Percentiles rank a stretch among this genome's conserved stretches.
phyloP scores from a whole-genome alignment of 2,329 filamentous ascomycete genomes.

The Aspergillus unguis region DNA sequence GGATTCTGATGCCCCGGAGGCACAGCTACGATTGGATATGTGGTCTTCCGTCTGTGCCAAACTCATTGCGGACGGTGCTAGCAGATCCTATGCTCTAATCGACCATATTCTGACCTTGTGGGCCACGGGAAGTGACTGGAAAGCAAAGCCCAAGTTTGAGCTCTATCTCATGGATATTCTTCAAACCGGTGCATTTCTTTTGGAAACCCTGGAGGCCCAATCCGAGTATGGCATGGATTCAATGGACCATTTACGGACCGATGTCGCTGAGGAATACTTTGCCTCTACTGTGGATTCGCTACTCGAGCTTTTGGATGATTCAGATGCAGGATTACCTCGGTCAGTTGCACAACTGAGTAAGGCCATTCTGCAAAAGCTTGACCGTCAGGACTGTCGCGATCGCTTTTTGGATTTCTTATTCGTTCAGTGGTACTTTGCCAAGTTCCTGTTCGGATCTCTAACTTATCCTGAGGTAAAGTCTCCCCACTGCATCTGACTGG shows the following conservation, averaged over 20 bases:
- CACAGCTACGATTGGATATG: slow-evolving; percentile 72
- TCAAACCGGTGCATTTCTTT: slow-evolving; percentile 84
- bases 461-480: slow-evolving; percentile 75
- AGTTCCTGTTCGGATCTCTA: slow-evolving; percentile 77
- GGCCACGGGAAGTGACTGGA: slow-evolving; percentile 84
- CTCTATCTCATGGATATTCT: slow-evolving; percentile 93
- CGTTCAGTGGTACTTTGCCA: slow-evolving; percentile 87
- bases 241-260: slow-evolving; percentile 66
- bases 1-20: slow-evolving; percentile 76
- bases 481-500: not conserved
- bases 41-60: slow-evolving; percentile 87
- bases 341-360: slow-evolving; percentile 80
- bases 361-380: slow-evolving; percentile 73
- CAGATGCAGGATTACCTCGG: slow-evolving; percentile 81
- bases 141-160: slow-evolving; percentile 83
- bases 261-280: slow-evolving; percentile 85
- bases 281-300: slow-evolving; percentile 73
- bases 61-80: slow-evolving; percentile 73
- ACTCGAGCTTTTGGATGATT: slow-evolving; percentile 82
- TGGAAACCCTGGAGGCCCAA: slow-evolving; percentile 80
- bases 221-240: slow-evolving; percentile 67
- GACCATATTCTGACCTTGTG: slow-evolving; percentile 83
- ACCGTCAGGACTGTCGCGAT: slow-evolving; percentile 66
- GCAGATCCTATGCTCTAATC: slow-evolving; percentile 74
- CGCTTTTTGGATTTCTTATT: slow-evolving; percentile 79